A percentile compares a stretch with the other conserved stretches of the same genome.
Conservation (phyloP, 2,329 filamentous ascomycete species). For the Clonostachys sp. region DNA sequence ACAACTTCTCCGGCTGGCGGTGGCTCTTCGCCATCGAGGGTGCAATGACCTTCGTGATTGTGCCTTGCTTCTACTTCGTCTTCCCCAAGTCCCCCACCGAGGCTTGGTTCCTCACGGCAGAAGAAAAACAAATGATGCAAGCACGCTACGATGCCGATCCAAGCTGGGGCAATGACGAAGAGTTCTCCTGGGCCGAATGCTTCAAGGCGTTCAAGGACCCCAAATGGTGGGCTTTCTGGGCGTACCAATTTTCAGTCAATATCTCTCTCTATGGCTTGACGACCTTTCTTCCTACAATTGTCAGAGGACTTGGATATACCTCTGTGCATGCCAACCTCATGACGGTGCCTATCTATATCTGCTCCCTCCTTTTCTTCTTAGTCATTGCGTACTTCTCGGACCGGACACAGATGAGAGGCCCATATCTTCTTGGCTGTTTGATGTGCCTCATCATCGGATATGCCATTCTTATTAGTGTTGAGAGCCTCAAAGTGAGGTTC, state of each 20-base stretch:
- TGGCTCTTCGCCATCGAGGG: conserved; percentile 35
- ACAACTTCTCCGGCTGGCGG: conserved; percentile 26
- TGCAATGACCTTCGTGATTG: conserved; percentile 27
- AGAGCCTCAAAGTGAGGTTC: conserved; percentile 17
- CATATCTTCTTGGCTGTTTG: conserved; percentile 12
- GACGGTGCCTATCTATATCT: conserved; percentile 20
- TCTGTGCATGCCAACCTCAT: conserved; percentile 21
- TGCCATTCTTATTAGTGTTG: conserved; percentile 15
- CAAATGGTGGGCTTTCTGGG: conserved; percentile 22
- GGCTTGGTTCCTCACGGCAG: conserved; percentile 14
- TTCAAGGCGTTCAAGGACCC: conserved; percentile 13
- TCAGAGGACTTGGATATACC: conserved; percentile 20
- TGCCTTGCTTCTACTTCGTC: conserved; percentile 15
- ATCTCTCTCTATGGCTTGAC: conserved; percentile 20
- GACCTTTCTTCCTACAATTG: conserved; percentile 21
- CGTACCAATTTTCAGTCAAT: conserved; percentile 17
- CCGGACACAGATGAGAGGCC: conserved; percentile 10
- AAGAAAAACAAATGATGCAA: conserved; percentile 12
- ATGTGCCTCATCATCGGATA: conserved; percentile 19
- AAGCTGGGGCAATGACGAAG: conserved; percentile 3
- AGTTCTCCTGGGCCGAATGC: conserved; percentile 9
- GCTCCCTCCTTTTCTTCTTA: conserved; percentile 13
- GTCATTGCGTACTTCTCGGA: conserved; percentile 17
- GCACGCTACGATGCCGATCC: conserved; percentile 8
- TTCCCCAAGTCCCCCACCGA: conserved; percentile 17